Percentiles rank a stretch among this genome's conserved stretches.
These are phyloP conservation scores for Hymenoscyphus linearis DNA, from an alignment of 2,329 filamentous ascomycete species.

Conservation along the genomic window DNA sequence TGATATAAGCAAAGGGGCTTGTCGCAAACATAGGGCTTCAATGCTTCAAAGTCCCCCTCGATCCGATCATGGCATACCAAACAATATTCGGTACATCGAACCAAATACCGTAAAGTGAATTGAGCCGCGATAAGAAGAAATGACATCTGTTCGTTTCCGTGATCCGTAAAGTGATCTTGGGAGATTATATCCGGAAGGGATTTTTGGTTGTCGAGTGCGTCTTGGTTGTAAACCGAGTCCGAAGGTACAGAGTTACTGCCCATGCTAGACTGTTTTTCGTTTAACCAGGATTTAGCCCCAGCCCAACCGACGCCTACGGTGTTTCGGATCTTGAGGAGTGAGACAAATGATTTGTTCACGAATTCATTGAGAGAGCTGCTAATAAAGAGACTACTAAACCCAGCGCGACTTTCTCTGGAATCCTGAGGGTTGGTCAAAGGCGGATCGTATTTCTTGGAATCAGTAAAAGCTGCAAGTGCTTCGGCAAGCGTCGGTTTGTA, in stretches of 20 bases:
- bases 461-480: conserved; percentile 34
- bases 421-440: conserved; percentile 5
- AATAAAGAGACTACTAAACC: conserved; percentile 59
- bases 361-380: conserved; percentile 66
- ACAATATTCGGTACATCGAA: conserved; percentile 81
- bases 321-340: conserved; percentile 55
- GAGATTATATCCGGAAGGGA: conserved; percentile 23
- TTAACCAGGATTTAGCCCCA: conserved; percentile 44
- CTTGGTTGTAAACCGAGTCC: conserved; percentile 9
- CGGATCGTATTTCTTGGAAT: conserved; percentile 17
- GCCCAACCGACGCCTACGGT: conserved; percentile 56
- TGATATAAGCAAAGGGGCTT: conserved; percentile 75
- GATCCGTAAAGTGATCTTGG: conserved; percentile 31
- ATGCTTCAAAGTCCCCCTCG: conserved; percentile 57
- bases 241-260: conserved; percentile 15
- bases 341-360: conserved; percentile 59
- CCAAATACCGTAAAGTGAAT: conserved; percentile 70
- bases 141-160: conserved; percentile 35
- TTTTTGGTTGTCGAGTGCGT: conserved; percentile 4
- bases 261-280: conserved; percentile 25
- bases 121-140: conserved; percentile 61
- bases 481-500: conserved; percentile 63
- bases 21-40: conserved; percentile 77
- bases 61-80: conserved; percentile 74
- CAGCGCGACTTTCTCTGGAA: conserved; percentile 25